These are phyloP conservation scores for Penicillium sp. DNA, from an alignment of 2,329 filamentous ascomycete species.

Conservation along the genomic window DNA sequence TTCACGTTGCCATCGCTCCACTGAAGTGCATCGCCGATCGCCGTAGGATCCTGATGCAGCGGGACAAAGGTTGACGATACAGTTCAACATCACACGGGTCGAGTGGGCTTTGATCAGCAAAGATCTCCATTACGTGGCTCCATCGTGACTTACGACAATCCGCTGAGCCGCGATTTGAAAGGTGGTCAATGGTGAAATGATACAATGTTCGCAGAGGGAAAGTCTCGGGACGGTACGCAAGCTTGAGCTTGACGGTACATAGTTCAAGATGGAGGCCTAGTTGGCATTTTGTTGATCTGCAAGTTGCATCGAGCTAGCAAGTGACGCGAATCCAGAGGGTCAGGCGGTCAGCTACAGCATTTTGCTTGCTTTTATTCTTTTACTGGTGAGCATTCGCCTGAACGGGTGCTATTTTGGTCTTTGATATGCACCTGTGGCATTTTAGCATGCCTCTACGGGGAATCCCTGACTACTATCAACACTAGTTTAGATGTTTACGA, in stretches of 20 bases:
- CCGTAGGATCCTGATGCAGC: neutral
- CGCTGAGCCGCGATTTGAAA: neutral
- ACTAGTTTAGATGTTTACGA: too few relatives aligned
- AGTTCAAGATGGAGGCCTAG: neutral
- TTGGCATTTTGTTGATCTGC: neutral
- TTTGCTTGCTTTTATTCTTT: neutral
- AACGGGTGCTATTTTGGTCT: neutral
- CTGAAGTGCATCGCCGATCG: neutral
- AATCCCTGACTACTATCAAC: neutral
- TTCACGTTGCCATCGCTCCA: neutral
- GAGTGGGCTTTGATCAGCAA: neutral
- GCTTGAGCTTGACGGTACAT: neutral
- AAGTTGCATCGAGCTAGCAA: neutral
- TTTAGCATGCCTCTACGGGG: neutral
- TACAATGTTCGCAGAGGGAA: neutral
- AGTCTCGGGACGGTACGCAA: neutral
- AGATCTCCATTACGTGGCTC: neutral
- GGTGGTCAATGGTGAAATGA: neutral
- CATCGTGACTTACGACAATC: neutral
- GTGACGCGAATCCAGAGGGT: neutral
- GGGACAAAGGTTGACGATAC: neutral
- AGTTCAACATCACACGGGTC: neutral
- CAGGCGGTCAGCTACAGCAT: too few relatives aligned
- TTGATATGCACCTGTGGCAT: neutral
- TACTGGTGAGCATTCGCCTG: neutral